These are phyloP conservation scores for Gelatoporia subvermispora DNA, from an alignment of 768 basidiomycete species.

Conservation along the genomic window DNA sequence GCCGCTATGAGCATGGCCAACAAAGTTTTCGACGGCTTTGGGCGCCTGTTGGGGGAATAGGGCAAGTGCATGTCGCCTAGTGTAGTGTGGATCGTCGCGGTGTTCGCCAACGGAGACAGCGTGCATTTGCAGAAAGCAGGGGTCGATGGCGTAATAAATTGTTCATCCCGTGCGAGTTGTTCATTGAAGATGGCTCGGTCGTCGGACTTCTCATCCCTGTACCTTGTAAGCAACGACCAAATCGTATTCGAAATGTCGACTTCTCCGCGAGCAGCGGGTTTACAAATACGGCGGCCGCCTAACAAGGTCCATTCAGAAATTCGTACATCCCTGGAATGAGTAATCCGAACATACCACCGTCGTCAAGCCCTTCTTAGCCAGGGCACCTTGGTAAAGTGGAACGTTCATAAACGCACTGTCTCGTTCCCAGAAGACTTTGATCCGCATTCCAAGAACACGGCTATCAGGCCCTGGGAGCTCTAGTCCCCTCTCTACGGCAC, in stretches of 20 bases:
- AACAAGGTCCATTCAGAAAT: not conserved
- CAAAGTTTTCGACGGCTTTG: constrained; percentile 97
- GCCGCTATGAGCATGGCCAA: constrained; percentile 81
- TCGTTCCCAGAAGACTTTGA: constrained; percentile 96
- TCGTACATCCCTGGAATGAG: not conserved
- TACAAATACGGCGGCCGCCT: constrained; percentile 94
- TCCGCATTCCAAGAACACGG: constrained; percentile 69
- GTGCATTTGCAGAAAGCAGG: constrained; percentile 42
- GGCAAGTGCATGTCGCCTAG: constrained; percentile 86
- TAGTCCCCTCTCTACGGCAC: constrained; percentile 88
- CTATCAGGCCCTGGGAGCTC: constrained; percentile 79
- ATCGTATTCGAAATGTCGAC: constrained; percentile 24
- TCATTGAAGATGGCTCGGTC: constrained; percentile 99
- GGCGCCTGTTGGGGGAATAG: constrained; percentile 91
- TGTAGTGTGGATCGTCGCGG: constrained; percentile 92
- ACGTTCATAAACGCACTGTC: constrained; percentile 91
- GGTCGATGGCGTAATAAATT: constrained; percentile 70
- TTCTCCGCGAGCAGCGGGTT: constrained; percentile 90
- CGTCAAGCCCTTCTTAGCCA: constrained; percentile 78
- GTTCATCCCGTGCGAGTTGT: constrained; percentile 93
- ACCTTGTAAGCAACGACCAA: not conserved
- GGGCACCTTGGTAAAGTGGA: constrained; percentile 89
- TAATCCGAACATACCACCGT: constrained; percentile 58
- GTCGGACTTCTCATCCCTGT: constrained; percentile 76
- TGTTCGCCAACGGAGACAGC: constrained; percentile 68